phyloP scores from a whole-genome alignment of 140 eudicot species.

The Cichorium intybus region DNA sequence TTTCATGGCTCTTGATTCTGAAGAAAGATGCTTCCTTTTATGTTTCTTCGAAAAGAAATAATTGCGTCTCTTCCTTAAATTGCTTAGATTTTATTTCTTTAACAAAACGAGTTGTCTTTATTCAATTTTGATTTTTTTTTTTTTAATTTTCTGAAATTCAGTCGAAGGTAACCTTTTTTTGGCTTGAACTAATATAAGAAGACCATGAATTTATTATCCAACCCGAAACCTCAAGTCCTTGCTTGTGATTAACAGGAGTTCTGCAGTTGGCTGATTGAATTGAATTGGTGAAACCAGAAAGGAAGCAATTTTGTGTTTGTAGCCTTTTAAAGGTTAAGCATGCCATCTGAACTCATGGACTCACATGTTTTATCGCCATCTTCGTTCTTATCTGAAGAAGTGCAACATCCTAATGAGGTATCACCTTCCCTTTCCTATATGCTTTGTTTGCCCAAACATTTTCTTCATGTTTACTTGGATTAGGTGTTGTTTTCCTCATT shows the following conservation, averaged over 20 bases:
- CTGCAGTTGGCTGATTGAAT: constrained; percentile 8
- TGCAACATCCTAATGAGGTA: constrained; percentile 57
- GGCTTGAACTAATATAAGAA: not conserved
- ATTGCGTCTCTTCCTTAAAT: not conserved
- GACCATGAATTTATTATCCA: not conserved
- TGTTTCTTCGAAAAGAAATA: not conserved
- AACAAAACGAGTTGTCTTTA: not conserved
- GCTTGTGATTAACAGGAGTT: constrained; percentile 6
- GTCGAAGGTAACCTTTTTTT: not conserved
- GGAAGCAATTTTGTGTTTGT: not conserved
- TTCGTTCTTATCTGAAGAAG: constrained; percentile 46
- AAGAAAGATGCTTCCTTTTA: constrained; percentile 3
- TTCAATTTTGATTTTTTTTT: not conserved
- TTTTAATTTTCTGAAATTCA: constrained; percentile 4
- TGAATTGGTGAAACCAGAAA: constrained; percentile 15
- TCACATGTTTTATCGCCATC: constrained; percentile 46
- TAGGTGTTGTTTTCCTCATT: constrained; percentile 7
- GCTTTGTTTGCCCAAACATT: no score
- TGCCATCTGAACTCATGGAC: constrained; percentile 64
- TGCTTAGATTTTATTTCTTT: constrained; percentile 3
- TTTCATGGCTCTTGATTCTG: not conserved
- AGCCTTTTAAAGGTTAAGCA: constrained; percentile 26
- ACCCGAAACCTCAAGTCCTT: not conserved
- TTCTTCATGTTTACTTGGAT: not conserved
- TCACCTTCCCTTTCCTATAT: not conserved